phyloP scores from a whole-genome alignment of 352 stramenopile species.

The Plasmopara halstedii region DNA sequence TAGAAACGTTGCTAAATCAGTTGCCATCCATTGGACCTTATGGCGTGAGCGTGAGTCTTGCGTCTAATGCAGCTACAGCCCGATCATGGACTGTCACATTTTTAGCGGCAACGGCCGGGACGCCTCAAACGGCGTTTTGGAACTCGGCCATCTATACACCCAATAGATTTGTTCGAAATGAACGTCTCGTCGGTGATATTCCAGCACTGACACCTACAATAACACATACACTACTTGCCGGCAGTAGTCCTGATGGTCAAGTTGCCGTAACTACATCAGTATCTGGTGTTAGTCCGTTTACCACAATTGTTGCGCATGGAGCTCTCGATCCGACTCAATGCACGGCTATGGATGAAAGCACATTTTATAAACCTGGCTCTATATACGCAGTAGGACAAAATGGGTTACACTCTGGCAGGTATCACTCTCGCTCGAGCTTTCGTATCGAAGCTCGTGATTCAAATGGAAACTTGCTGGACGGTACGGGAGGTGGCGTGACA shows the following conservation, averaged over 20 bases:
- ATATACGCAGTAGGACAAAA: slow-evolving; percentile 46
- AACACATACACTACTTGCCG: slow-evolving; percentile 28
- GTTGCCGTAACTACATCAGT: slow-evolving; percentile 18
- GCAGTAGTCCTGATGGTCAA: slow-evolving; percentile 16
- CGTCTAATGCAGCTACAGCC: slow-evolving; percentile 3
- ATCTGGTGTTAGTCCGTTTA: slow-evolving; percentile 49
- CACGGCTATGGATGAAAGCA: slow-evolving; percentile 53
- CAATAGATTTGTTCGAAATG: slow-evolving; percentile 34
- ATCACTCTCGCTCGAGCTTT: slow-evolving; percentile 73
- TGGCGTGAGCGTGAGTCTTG: slow-evolving; percentile 30
- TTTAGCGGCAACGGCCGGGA: slow-evolving; percentile 29
- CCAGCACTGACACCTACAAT: slow-evolving; percentile 20
- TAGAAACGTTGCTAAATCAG: slow-evolving; percentile 68
- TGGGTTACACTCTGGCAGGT: slow-evolving; percentile 57
- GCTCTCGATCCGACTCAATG: slow-evolving; percentile 50
- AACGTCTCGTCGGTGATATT: slow-evolving; percentile 48
- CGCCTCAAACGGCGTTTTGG: slow-evolving; percentile 57
- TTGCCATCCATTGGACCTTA: slow-evolving; percentile 45
- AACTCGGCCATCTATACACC: slow-evolving; percentile 48
- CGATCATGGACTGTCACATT: slow-evolving; percentile 65
- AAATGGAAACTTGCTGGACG: slow-evolving; percentile 88
- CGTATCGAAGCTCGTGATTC: slow-evolving; percentile 89
- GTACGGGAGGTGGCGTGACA: slow-evolving; percentile 46
- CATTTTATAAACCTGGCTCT: slow-evolving; percentile 49
- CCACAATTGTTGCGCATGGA: slow-evolving; percentile 47